phyloP scores from a whole-genome alignment of 208 protist genomes.

The Wallacemonas rigidus region DNA sequence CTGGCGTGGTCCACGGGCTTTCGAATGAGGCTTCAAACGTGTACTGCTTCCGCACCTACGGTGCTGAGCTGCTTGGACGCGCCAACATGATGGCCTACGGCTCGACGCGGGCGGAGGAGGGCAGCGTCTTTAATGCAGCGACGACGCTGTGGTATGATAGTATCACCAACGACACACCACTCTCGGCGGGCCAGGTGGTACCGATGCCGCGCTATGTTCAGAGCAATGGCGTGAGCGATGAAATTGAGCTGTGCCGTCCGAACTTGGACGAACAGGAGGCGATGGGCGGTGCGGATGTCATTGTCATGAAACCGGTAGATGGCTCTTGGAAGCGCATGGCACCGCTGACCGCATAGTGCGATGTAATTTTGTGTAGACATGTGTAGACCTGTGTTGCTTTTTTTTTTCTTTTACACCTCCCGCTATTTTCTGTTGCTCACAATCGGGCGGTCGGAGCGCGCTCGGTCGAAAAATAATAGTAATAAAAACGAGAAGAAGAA shows the following conservation, averaged over 20 bases:
- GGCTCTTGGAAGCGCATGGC: not conserved
- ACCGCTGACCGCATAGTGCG: not conserved
- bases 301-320: not conserved
- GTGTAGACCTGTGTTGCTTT: too few relatives aligned
- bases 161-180: not conserved
- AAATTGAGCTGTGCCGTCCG: slow-evolving; percentile 5
- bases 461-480: too few relatives aligned
- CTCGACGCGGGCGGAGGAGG: not conserved
- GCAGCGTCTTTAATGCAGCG: not conserved
- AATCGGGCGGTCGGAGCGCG: too few relatives aligned
- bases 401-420: not conserved
- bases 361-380: not conserved
- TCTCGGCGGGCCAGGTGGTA: slow-evolving; percentile 2
- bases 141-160: slow-evolving; percentile 8
- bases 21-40: not conserved
- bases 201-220: not conserved
- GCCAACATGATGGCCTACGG: slow-evolving; percentile 26
- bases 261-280: not conserved
- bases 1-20: not conserved
- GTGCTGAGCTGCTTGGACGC: slow-evolving; percentile 21
- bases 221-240: not conserved
- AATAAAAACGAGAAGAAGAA: too few relatives aligned
- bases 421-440: too few relatives aligned
- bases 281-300: not conserved
- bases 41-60: slow-evolving; percentile 27